Percentiles rank a stretch among this genome's conserved stretches.
Evolutionary conservation across 2,329 filamentous ascomycete species (phyloP).

Genomic region (Venturia effusa): DNA sequence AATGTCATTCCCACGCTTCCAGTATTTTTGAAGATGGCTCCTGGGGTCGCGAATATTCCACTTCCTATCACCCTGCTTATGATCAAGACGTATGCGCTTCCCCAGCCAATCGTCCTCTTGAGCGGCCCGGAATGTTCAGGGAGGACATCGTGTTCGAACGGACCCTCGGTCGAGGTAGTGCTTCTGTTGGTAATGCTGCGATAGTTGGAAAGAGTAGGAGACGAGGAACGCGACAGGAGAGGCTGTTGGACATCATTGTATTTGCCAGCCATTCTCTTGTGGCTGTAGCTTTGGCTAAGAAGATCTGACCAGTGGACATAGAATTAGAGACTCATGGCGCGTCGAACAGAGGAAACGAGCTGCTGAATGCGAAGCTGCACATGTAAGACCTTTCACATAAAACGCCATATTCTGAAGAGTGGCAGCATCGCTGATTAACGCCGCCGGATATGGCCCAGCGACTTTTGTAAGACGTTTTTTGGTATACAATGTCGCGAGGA

Average conservation of each 20-base stretch:
- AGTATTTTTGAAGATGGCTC: constrained; percentile 44
- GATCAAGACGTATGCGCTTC: constrained; percentile 11
- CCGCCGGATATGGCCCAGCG: background rate
- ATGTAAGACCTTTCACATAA: background rate
- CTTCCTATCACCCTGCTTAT: constrained; percentile 44
- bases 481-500: background rate
- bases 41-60: constrained; percentile 55
- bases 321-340: background rate
- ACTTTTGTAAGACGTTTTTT: background rate
- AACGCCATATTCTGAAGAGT: background rate
- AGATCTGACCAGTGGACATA: background rate
- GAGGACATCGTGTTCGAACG: constrained; percentile 9
- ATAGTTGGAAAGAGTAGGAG: background rate
- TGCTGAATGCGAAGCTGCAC: background rate
- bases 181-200: constrained; percentile 1
- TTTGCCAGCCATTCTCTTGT: background rate
- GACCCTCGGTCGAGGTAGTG: background rate
- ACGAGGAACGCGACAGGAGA: background rate
- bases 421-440: background rate
- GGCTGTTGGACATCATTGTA: background rate
- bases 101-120: constrained; percentile 7
- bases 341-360: background rate
- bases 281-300: too few relatives aligned
- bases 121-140: constrained; percentile 1
- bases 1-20: constrained; percentile 53